These are phyloP conservation scores for Botrytis pseudocinerea DNA, from an alignment of 2,329 filamentous ascomycete species.

Conservation along the genomic window DNA sequence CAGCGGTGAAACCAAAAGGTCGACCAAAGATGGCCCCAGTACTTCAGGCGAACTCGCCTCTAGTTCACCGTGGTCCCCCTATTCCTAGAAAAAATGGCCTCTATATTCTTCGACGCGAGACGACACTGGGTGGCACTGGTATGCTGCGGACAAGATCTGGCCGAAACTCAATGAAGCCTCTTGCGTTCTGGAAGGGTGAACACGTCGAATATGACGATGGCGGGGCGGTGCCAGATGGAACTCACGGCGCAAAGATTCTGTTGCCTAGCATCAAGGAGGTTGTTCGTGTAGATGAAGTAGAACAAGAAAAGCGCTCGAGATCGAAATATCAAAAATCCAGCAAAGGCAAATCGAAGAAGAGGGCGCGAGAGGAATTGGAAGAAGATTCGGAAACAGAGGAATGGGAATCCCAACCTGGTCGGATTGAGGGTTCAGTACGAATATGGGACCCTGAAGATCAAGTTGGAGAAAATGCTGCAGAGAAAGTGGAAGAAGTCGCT, in stretches of 20 bases:
- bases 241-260: conserved; percentile 54
- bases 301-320: conserved; percentile 43
- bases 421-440: conserved; percentile 62
- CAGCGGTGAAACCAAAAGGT: conserved; percentile 26
- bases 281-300: conserved; percentile 66
- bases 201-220: conserved; percentile 67
- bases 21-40: conserved; percentile 32
- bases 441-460: conserved; percentile 64
- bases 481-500: conserved; percentile 57
- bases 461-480: conserved; percentile 53
- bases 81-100: conserved; percentile 49
- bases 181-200: conserved; percentile 88
- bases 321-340: conserved; percentile 28
- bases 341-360: conserved; percentile 36
- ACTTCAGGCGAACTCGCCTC: conserved; percentile 34
- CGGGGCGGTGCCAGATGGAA: conserved; percentile 47
- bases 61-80: conserved; percentile 40
- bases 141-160: conserved; percentile 68
- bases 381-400: conserved; percentile 62
- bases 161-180: conserved; percentile 72
- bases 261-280: conserved; percentile 74
- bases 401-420: conserved; percentile 70
- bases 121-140: conserved; percentile 40
- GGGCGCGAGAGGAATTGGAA: conserved; percentile 38
- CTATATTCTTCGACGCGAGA: conserved; percentile 52